Percentiles rank a stretch among this genome's conserved stretches.
Conservation (phyloP, 495 filamentous ascomycete genomes). For the Lasiosphaeriaceae sp. region DNA sequence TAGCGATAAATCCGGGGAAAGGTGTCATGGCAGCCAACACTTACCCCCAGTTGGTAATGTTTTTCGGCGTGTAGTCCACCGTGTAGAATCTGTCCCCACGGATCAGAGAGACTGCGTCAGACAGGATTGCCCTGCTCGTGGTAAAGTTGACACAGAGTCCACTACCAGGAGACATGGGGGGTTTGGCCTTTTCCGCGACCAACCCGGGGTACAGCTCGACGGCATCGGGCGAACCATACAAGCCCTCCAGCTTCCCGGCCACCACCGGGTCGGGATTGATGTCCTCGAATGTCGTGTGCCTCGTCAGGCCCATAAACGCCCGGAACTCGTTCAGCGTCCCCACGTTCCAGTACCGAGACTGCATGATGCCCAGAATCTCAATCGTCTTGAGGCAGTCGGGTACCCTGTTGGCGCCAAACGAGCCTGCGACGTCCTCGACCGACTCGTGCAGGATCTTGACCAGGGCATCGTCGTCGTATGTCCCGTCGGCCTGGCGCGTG, state of each 20-base stretch:
- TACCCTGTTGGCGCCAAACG: slow-evolving; percentile 69
- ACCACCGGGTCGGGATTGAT: slow-evolving; percentile 78
- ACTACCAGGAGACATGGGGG: slow-evolving; percentile 68
- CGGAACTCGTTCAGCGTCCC: slow-evolving; percentile 86
- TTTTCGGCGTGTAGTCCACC: slow-evolving; percentile 62
- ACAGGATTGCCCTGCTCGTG: slow-evolving; percentile 75
- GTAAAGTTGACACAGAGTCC: slow-evolving; percentile 81
- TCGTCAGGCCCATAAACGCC: slow-evolving; percentile 71
- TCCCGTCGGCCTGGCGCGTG: slow-evolving; percentile 55
- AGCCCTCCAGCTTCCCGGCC: slow-evolving; percentile 61
- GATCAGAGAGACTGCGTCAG: slow-evolving; percentile 78
- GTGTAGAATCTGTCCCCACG: slow-evolving; percentile 87
- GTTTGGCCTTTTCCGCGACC: slow-evolving; percentile 76
- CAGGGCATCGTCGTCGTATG: slow-evolving; percentile 62
- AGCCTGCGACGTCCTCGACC: slow-evolving; percentile 61
- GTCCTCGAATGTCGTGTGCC: slow-evolving; percentile 74
- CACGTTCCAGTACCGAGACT: slow-evolving; percentile 77
- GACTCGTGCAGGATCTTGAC: slow-evolving; percentile 62
- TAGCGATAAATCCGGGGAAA: too few species aligned
- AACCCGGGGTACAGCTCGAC: slow-evolving; percentile 82
- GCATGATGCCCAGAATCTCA: slow-evolving; percentile 83
- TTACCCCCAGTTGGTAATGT: slow-evolving; percentile 79
- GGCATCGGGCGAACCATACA: slow-evolving; percentile 68
- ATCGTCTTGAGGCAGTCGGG: slow-evolving; percentile 68
- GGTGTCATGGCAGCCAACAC: too few species aligned